Conservation (phyloP, 2,329 filamentous ascomycete genomes). For the Rhynchosporium agropyri region DNA sequence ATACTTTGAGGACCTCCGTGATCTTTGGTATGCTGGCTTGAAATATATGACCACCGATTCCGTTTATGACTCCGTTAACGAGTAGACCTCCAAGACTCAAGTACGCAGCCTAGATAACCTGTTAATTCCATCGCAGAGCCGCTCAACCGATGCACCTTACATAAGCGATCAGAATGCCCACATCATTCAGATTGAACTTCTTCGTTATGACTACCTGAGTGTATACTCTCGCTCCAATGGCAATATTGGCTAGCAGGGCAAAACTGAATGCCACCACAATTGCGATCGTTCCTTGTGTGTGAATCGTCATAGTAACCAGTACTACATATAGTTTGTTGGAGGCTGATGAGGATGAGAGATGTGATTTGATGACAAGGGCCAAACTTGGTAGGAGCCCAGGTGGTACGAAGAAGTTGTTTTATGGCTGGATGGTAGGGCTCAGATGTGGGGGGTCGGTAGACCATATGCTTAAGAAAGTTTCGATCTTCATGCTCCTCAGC, state of each 20-base stretch:
- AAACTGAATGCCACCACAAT: conserved; percentile 23
- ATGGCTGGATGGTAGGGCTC: neutral
- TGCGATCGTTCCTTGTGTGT: conserved; percentile 17
- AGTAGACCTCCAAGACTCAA: conserved; percentile 25
- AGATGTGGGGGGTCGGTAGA: neutral
- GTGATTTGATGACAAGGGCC: no score
- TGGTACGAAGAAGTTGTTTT: neutral
- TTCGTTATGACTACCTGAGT: conserved; percentile 22
- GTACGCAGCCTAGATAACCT: conserved; percentile 20
- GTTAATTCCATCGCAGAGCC: neutral
- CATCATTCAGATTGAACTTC: conserved; percentile 30
- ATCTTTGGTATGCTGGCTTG: conserved; percentile 11
- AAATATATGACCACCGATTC: conserved; percentile 29
- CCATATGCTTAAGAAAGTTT: conserved; percentile 9
- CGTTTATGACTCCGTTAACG: conserved; percentile 26
- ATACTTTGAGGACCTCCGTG: conserved; percentile 23
- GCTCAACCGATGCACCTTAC: conserved; percentile 7
- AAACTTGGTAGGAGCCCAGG: neutral
- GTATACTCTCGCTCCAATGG: conserved; percentile 27
- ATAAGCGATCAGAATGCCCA: conserved; percentile 28
- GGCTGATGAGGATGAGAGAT: neutral
- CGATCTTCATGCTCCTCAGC: conserved; percentile 8
- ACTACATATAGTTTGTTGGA: neutral
- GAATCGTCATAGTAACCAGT: conserved; percentile 15
- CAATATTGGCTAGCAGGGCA: conserved; percentile 22